Evolutionary conservation across 2,329 filamentous ascomycete species (phyloP).

Genomic region (Diaporthe capsici): DNA sequence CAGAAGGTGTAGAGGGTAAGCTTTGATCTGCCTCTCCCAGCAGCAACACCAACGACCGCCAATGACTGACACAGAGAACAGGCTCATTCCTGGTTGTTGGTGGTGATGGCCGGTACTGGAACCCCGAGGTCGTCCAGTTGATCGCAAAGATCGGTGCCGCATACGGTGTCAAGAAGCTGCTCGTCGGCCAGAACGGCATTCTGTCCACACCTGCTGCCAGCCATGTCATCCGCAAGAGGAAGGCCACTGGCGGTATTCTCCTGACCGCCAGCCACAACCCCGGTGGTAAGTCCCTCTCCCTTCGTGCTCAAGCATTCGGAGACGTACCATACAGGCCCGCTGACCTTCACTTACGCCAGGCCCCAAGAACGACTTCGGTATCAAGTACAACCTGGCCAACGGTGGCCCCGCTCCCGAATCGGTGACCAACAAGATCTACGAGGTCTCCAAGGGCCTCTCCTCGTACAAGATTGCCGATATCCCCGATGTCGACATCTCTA

Average conservation of each 20-base stretch:
- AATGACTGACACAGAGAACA: constrained; percentile 45
- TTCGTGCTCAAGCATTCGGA: not conserved
- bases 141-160: constrained; percentile 98
- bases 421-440: constrained; percentile 98
- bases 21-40: constrained; percentile 36
- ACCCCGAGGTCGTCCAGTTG: constrained; percentile 94
- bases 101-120: constrained; percentile 97
- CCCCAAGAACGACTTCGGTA: constrained; percentile 95
- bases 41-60: not conserved
- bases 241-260: constrained; percentile 96
- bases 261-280: constrained; percentile 98
- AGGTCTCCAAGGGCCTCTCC: constrained; percentile 88
- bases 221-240: constrained; percentile 93
- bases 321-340: not conserved
- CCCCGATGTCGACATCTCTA: constrained; percentile 86
- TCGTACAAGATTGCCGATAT: constrained; percentile 94
- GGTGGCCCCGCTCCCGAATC: constrained; percentile 95
- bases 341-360: constrained; percentile 63
- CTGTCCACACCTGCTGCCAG: constrained; percentile 96
- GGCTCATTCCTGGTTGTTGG: constrained; percentile 92
- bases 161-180: constrained; percentile 98
- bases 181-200: constrained; percentile 97
- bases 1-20: constrained; percentile 87
- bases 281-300: constrained; percentile 75
- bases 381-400: constrained; percentile 99